Base-by-base conservation (phyloP, 1,284 basidiomycete genomes). In the Flammula alnicola region DNA sequence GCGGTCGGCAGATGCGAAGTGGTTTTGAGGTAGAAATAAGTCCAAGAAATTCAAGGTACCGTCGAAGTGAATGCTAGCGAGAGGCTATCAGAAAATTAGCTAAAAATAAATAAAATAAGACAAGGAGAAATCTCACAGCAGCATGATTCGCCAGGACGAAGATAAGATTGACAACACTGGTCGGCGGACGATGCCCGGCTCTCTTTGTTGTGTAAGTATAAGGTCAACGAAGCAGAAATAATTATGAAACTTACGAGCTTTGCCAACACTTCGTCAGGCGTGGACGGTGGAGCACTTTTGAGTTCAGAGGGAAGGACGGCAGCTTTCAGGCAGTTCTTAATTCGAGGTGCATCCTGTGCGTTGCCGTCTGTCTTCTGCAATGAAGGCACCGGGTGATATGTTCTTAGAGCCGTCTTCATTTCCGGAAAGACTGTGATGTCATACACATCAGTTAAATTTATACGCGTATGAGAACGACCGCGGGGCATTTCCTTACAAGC, bases 361-460 rank as follows among this genome's bases (percentile, higher is more conserved):
- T 91, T 90, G n/a, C 85, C 84, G 53, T 87, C 83, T 17, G 87
- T 88, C 67, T 87, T 86, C 66, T 93, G 91, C 37, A 93, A 72
- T 19, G 85, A 86, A 17, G 91, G 91, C 5, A 94, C 82, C 32
- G 91, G 89, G 66, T 95, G 74, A 68, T 93, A 94, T 47, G 88
- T 90, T 61, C 91, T 78, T 54, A 93, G 71, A 22, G 88, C 83
- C 12, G 91, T 93, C 69, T 88, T 87, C 89, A 93, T 92, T 72
- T 92, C 89, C 41, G 84, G 85, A 63, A 88, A 87, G 70, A 88
- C 85, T 87, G 63, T 55, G 57, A 59, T 62, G 59, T 56, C 58
- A 59, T 53, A 46, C 46, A 25, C 47, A 51, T 62, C 49, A 62
- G 58, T 58, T 55, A 54, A 51, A 50, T 55, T 50, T 53, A 54